Base-by-base conservation (phyloP, 1,139 yeast genomes). In the Ogataea hybrid region DNA sequence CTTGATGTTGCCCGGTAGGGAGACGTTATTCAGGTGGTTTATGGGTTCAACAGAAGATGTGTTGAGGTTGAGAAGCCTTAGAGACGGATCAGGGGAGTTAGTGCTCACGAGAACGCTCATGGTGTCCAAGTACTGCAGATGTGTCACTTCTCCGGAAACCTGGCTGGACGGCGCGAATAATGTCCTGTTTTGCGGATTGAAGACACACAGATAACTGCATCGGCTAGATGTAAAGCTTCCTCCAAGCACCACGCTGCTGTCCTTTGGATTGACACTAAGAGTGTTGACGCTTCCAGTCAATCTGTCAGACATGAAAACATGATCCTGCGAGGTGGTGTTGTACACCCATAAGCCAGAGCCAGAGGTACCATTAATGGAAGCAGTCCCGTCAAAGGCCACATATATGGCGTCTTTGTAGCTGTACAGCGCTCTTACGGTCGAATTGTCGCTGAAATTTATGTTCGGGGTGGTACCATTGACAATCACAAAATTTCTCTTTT, bases 191-290 rank as follows among this genome's bases (percentile, higher is more conserved):
- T 64, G 61, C 44, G 83, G 62, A 52, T 84, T 84, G 59, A 79
- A 88, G 32, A 84, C 66, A 59, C 96, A 87, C 37, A 88, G 63
- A 2, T 80, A 75, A 2, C 69, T 63, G 64, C 96, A 88, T 6
- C 34, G 69, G 65, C 47, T 76, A 28, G 69, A 62, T 23, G 71
- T 73, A 56, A 87, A 87, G 35, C 78, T 70, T 16, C 98, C 98
- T 37, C 87, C 96, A 9, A 87, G 84, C 29, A 88, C 68, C 15
- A 89, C 61, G 6, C 42, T 42, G 1, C 42, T 43, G 29, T 41
- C 47, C 30, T 49, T 46, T 6, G 62, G 59, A 39, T 58, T 58
- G 16, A 49, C 37, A 11, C 49, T 52, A 30, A 61, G 21, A 4
- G 57, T 34, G 4, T 35, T 35, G 11, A 61, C 50, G 6, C 29